Conservation (phyloP, 441 rosid species). For the Flueggea neowawraea region DNA sequence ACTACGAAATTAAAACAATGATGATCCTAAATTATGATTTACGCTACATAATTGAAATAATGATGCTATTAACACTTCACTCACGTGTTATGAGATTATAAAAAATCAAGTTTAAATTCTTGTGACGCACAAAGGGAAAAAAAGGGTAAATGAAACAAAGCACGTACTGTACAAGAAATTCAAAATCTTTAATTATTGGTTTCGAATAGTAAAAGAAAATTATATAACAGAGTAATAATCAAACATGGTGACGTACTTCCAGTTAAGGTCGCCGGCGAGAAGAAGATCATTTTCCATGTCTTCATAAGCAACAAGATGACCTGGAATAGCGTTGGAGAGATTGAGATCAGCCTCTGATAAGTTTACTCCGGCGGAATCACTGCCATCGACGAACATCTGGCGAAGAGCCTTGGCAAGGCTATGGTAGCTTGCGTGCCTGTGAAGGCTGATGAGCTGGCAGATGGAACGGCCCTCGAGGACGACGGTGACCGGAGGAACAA, state of each 20-base stretch:
- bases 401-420: constrained; percentile 78
- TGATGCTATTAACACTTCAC: too few relatives aligned
- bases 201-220: background rate
- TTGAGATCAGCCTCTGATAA: constrained; percentile 38
- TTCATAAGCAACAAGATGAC: constrained; percentile 77
- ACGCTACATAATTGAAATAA: too few relatives aligned
- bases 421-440: constrained; percentile 70
- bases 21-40: too few relatives aligned
- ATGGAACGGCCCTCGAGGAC: constrained; percentile 88
- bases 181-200: too few relatives aligned
- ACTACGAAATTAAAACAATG: too few relatives aligned
- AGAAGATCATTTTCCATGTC: constrained; percentile 92
- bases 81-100: too few relatives aligned
- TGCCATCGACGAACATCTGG: constrained; percentile 71
- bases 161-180: too few relatives aligned
- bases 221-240: background rate
- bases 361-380: constrained; percentile 12
- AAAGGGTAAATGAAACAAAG: too few relatives aligned
- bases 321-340: constrained; percentile 81
- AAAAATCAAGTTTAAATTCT: too few relatives aligned
- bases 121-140: too few relatives aligned
- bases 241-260: constrained; percentile 53
- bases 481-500: constrained; percentile 82
- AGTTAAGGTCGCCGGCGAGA: constrained; percentile 85
- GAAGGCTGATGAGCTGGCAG: constrained; percentile 79